A percentile compares a stretch with the other conserved stretches of the same genome.
Evolutionary conservation across 1,284 basidiomycete species (phyloP).

Genomic region (Microbotryum saponariae): DNA sequence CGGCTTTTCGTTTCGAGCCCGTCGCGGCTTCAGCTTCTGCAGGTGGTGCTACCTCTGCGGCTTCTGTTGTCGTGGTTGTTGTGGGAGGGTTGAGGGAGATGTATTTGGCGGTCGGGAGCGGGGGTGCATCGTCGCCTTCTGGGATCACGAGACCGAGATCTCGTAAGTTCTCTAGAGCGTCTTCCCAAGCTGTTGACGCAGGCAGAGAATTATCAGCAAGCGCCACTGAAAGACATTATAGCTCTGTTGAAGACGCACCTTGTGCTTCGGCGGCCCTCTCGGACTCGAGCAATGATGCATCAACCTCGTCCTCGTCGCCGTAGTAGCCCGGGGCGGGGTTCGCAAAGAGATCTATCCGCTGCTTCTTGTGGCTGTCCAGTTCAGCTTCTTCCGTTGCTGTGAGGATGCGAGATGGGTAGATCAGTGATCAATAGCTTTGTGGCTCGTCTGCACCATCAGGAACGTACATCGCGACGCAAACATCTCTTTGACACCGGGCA

Average conservation of each 20-base stretch:
- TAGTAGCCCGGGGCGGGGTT: constrained; percentile 83
- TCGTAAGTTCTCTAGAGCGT: constrained; percentile 27
- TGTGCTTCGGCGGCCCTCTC: constrained; percentile 66
- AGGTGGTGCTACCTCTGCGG: constrained; percentile 10
- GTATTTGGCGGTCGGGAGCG: constrained; percentile 31
- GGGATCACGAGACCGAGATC: constrained; percentile 23
- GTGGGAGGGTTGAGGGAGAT: constrained; percentile 22
- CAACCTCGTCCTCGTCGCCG: constrained; percentile 81
- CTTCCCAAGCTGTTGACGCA: constrained; percentile 27
- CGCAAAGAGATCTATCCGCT: constrained; percentile 50
- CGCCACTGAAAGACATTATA: background rate
- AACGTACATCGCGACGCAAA: constrained; percentile 69
- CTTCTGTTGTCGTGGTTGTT: background rate
- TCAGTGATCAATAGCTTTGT: background rate
- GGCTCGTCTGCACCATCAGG: background rate
- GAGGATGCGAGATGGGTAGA: background rate
- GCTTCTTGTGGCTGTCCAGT: constrained; percentile 75
- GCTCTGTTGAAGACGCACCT: constrained; percentile 47
- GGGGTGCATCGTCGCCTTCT: constrained; percentile 19
- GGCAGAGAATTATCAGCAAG: background rate
- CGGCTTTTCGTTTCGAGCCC: constrained; percentile 37
- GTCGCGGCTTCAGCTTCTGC: constrained; percentile 8
- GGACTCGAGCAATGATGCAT: constrained; percentile 58
- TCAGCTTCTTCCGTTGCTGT: constrained; percentile 67
- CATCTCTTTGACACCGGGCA: constrained; percentile 90